Base-by-base conservation (phyloP, 2,329 filamentous ascomycete genomes). In the Phialemoniopsis sp. region DNA sequence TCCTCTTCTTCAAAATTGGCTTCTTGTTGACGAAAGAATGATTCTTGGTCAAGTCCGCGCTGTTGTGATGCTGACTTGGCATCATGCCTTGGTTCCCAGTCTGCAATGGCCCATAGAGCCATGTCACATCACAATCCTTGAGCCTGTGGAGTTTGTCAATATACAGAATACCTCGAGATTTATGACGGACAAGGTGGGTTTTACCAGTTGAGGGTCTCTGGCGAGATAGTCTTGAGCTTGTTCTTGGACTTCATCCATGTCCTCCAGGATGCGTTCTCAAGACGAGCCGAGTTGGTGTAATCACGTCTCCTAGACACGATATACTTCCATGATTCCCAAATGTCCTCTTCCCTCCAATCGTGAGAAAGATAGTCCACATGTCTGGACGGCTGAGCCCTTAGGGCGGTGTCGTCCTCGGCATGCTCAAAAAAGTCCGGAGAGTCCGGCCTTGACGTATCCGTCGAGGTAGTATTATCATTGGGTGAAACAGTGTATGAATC, bases 191-290 rank as follows among this genome's bases (percentile, higher is more conserved):
- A 13, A 32, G 30, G 30, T n/a, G 30, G 30, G 30, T 32, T 7
- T 17, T 65, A 95, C 91, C 93, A 98, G 64, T 97, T 95, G 40
- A 98, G 70, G 3, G 85, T 87, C 62, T 96, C 90, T 4, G 93
- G 89, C 8, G 89, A 89, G 16, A 97, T 81, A 0, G 91, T 97
- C 57, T 81, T 84, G 36, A 97, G 71, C 31, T 85, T 80, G 60
- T 94, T 85, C 64, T 95, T 95, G 36, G 86, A 76, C 64, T 97
- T 97, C 58, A 88, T 86, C 93, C 93, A 97, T 2, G 89, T 93
- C 58, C 93, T 78, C 93, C 93, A 98, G 1, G 89, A 95, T 4
- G 93, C 93, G 62, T 98, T 97, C 62, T 97, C 93, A 21, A 97
- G 65, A 36, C 93, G 76, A 28, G 82, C 83, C 29, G 85, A 79